These are phyloP conservation scores for Coemansia sp. DNA, from an alignment of 192 early-diverging fungal genomes.

Conservation along the genomic window DNA sequence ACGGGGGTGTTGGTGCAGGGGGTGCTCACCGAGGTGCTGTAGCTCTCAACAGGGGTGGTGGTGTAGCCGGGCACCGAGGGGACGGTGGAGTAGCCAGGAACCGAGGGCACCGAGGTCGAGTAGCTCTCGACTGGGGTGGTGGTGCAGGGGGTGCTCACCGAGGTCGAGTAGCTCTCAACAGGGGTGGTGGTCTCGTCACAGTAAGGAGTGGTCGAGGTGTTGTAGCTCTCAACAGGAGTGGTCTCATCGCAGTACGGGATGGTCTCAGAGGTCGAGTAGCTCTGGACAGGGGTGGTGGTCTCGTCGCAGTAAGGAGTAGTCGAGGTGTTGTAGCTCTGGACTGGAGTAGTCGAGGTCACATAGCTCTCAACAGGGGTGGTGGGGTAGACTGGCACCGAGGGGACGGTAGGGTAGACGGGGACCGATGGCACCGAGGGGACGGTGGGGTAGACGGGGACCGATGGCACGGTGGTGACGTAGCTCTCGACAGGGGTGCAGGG, in stretches of 20 bases:
- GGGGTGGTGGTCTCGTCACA: constrained; percentile 5
- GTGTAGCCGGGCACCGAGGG: constrained; percentile 11
- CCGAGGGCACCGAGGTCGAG: constrained; percentile 6
- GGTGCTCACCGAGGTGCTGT: constrained; percentile 1
- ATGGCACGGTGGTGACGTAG: background rate
- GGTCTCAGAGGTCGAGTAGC: constrained; percentile 8
- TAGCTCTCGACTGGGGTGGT: constrained; percentile 17
- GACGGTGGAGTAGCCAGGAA: constrained; percentile 15
- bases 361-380: constrained; percentile 4
- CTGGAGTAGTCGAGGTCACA: background rate
- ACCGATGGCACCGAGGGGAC: background rate
- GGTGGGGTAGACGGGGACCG: constrained; percentile 4
- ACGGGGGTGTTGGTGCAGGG: background rate
- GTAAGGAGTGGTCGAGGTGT: constrained; percentile 1
- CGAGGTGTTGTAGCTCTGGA: background rate
- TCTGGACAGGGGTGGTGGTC: constrained; percentile 9
- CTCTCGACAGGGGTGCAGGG: constrained; percentile 11
- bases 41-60: constrained; percentile 5
- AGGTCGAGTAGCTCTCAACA: constrained; percentile 22
- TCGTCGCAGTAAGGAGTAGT: background rate
- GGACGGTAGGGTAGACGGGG: constrained; percentile 4
- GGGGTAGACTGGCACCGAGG: constrained; percentile 7
- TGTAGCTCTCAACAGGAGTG: constrained; percentile 14
- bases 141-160: background rate
- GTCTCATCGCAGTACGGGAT: background rate